These are phyloP conservation scores for Naganishia kalamii DNA, from an alignment of 768 basidiomycete species.

Conservation along the genomic window DNA sequence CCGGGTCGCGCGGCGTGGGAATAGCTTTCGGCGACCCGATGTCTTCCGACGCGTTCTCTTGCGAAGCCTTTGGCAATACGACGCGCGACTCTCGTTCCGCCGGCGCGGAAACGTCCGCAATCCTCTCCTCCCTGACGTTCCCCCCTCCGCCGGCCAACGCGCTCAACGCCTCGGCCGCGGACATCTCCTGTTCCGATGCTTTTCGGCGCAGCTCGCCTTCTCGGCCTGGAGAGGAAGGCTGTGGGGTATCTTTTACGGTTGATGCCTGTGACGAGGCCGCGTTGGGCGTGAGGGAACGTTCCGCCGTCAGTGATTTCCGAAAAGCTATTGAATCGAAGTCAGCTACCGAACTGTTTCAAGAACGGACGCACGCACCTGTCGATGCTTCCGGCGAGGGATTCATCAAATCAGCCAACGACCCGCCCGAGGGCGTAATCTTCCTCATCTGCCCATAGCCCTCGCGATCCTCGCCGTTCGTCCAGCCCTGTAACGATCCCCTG, in stretches of 20 bases:
- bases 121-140: background rate
- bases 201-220: background rate
- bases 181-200: constrained; percentile 1
- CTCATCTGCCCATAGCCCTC: background rate
- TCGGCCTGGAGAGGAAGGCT: too few species aligned
- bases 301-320: too few species aligned
- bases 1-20: too few species aligned
- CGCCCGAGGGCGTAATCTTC: background rate
- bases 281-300: too few species aligned
- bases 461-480: background rate
- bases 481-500: background rate
- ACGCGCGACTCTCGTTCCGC: too few species aligned
- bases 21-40: too few species aligned
- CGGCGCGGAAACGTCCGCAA: too few species aligned
- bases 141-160: background rate
- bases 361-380: background rate
- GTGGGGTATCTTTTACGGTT: too few species aligned
- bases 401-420: constrained; percentile 3
- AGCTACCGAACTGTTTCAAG: background rate
- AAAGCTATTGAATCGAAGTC: too few species aligned
- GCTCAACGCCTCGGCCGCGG: constrained; percentile 1
- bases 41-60: too few species aligned
- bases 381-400: background rate
- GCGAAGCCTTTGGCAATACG: too few species aligned
- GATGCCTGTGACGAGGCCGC: too few species aligned